phyloP scores from a whole-genome alignment of 2,329 filamentous ascomycete species.

The Calycina herbarum region DNA sequence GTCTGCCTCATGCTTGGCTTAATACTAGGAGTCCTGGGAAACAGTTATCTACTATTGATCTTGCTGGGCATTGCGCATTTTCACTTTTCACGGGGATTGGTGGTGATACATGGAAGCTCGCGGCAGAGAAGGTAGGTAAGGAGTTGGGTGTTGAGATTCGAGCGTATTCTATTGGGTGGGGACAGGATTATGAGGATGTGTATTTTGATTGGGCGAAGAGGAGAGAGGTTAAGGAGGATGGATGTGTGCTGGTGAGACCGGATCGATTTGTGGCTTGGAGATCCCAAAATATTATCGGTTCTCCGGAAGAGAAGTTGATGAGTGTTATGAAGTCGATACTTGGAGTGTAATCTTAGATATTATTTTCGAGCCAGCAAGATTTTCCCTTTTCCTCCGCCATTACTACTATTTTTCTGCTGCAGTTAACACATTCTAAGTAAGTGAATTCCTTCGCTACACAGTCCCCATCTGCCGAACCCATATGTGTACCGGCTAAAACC shows the following conservation, averaged over 20 bases:
- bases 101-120: conserved; percentile 53
- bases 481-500: neutral
- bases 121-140: conserved; percentile 43
- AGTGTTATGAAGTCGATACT: conserved; percentile 24
- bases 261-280: conserved; percentile 46
- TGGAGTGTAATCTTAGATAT: neutral
- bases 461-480: neutral
- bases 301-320: conserved; percentile 18
- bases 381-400: too few relatives aligned
- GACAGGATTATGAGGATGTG: conserved; percentile 60
- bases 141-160: conserved; percentile 48
- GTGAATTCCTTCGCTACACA: neutral
- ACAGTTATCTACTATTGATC: conserved; percentile 57
- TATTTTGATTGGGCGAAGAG: conserved; percentile 59
- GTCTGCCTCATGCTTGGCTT: conserved; percentile 64
- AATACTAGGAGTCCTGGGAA: conserved; percentile 48
- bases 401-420: neutral
- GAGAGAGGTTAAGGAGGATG: conserved; percentile 56
- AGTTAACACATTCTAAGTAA: neutral
- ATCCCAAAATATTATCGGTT: conserved; percentile 15
- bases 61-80: conserved; percentile 57
- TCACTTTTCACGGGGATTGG: conserved; percentile 55
- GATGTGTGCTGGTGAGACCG: conserved; percentile 57
- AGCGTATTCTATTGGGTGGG: conserved; percentile 54
- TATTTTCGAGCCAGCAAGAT: neutral